Conservation (phyloP, 495 filamentous ascomycete species). For the Daldinia concentrica region DNA sequence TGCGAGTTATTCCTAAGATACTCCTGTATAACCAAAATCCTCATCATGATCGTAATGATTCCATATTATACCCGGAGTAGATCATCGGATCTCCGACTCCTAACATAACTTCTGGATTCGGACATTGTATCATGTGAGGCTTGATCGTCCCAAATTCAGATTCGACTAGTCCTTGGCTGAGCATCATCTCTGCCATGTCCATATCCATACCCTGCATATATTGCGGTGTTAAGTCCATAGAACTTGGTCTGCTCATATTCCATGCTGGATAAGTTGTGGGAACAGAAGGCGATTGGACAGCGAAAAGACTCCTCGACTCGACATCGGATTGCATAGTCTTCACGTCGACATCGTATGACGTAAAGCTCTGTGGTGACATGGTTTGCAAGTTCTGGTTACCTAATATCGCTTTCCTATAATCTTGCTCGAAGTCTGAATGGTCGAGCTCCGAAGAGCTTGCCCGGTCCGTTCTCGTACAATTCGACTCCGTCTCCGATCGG, state of each 20-base stretch:
- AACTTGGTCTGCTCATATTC: conserved; percentile 47
- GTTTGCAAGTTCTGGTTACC: conserved; percentile 50
- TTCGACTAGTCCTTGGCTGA: conserved; percentile 55
- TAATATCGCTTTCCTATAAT: conserved; percentile 57
- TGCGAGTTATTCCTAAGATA: neutral
- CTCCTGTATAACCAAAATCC: neutral
- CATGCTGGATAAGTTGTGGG: conserved; percentile 45
- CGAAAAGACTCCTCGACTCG: conserved; percentile 41
- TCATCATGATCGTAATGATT: conserved; percentile 42
- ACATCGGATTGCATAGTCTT: conserved; percentile 46
- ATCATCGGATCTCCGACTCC: conserved; percentile 63
- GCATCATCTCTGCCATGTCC: conserved; percentile 51
- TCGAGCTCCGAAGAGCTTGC: conserved; percentile 63
- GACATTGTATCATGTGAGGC: conserved; percentile 55
- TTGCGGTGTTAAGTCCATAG: conserved; percentile 47
- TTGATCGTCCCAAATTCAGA: conserved; percentile 59
- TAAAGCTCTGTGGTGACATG: conserved; percentile 58
- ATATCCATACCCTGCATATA: conserved; percentile 51
- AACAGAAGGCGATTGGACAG: conserved; percentile 46
- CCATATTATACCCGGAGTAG: conserved; percentile 52
- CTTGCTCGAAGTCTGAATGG: conserved; percentile 61
- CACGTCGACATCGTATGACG: conserved; percentile 54
- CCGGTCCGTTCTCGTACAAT: conserved; percentile 53
- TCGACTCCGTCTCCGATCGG: conserved; percentile 49
- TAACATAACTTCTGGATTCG: conserved; percentile 59